These are phyloP conservation scores for Pestalotiopsis sp. DNA, from an alignment of 2,329 filamentous ascomycete species.

Conservation along the genomic window DNA sequence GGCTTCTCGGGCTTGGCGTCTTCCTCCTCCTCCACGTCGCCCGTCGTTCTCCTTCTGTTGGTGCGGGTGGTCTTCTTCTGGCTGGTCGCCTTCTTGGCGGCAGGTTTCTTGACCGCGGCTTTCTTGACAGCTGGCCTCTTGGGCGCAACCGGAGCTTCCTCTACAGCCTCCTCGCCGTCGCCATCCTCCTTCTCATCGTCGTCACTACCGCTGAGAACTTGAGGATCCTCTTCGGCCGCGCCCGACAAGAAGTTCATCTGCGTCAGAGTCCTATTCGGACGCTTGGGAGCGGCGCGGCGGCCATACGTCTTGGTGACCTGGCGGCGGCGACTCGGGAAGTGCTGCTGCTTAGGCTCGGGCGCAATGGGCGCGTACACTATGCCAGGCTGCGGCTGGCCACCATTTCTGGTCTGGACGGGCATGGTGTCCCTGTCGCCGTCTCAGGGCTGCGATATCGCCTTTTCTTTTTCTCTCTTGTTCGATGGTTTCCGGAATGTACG, in stretches of 20 bases:
- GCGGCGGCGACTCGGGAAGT: constrained; percentile 10
- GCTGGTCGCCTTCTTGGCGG: constrained; percentile 17
- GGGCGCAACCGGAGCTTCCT: constrained; percentile 18
- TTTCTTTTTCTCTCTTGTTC: neutral
- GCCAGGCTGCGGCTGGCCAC: constrained; percentile 2
- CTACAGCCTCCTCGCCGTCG: constrained; percentile 17
- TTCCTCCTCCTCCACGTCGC: constrained; percentile 23
- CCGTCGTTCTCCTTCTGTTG: constrained; percentile 30
- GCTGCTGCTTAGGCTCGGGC: constrained; percentile 7
- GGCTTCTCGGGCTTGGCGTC: constrained; percentile 18
- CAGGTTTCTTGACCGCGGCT: constrained; percentile 15
- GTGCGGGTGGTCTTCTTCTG: constrained; percentile 18
- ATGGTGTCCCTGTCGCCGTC: neutral
- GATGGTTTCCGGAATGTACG: neutral
- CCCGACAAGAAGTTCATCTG: constrained; percentile 12
- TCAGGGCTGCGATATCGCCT: neutral
- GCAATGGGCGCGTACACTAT: neutral
- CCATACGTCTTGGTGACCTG: constrained; percentile 12
- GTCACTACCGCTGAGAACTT: constrained; percentile 11
- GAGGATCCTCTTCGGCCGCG: constrained; percentile 14
- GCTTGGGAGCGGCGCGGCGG: neutral
- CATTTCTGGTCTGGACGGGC: constrained; percentile 2
- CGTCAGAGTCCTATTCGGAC: constrained; percentile 10
- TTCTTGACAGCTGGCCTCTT: constrained; percentile 13
- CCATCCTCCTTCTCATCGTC: constrained; percentile 15